Base-by-base conservation (phyloP, 768 basidiomycete species). In the Pulveroboletus sp. region DNA sequence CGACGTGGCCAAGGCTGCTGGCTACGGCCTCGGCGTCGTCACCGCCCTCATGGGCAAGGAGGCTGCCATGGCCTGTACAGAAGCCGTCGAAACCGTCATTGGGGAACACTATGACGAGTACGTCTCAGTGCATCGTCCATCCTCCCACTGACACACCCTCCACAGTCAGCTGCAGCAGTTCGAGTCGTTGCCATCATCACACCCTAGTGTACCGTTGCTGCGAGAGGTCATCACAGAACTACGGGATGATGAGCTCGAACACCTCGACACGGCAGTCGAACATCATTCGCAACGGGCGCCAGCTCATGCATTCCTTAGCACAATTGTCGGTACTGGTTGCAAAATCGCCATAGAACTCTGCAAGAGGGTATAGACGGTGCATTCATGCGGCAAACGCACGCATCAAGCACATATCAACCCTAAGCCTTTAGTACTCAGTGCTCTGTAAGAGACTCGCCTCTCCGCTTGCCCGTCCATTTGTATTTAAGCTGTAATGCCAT, bases 51-150 rank as follows among this genome's bases (percentile, higher is more conserved):
- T 95, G 79, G 89, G 94, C 32, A 87, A 83, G 62, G 87, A 97
- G 57, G 92, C 94, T 12, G 93, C 94, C 1, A 98, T 98, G 94
- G 94, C 94, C 6, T 97, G 94, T 61, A 98, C 94, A 0, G 94
- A 98, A 67, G 94, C 94, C 0, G 94, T 98, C 17, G 94, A 98
- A 67, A 97, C 94, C 0, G 92, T 92, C 47, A 98, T 98, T 44
- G 94, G 94, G 34, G 94, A 98, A 67, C 94, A 98, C 69, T 98
- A 98, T 60, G 91, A 97, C 65, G 93, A 97, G 94, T 95, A 64
- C 63, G 90, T 78, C 46, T 38, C 32, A 47, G n/a, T 32, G 9
- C 43, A 13, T 34, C 40, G 14, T 19, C 14, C 20, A 2, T 27
- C 13, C 16, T 20, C 29, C 33, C 27, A 45, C 53, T 59, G 11